Conservation (phyloP, 768 basidiomycete species). For the Kwoniella pini region DNA sequence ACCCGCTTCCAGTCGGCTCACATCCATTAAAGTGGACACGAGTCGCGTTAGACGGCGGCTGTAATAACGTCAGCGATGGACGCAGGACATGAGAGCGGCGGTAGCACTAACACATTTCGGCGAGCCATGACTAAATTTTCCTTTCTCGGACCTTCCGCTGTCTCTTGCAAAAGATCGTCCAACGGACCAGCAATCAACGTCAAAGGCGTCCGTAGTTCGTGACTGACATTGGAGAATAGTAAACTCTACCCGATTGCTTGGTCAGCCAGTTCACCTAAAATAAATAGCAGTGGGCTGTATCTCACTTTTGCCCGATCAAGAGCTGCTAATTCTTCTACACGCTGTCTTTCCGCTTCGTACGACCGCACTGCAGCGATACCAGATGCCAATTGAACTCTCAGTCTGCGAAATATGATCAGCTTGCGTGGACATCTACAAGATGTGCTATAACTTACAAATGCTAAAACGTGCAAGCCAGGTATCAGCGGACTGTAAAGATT, state of each 20-base stretch:
- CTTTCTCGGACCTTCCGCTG: conserved; percentile 35
- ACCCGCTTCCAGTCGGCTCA: conserved; percentile 53
- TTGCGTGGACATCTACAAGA: neutral
- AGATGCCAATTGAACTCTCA: conserved; percentile 46
- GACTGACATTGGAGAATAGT: conserved; percentile 42
- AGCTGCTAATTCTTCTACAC: conserved; percentile 43
- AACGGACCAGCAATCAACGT: conserved; percentile 48
- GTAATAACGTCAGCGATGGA: no score
- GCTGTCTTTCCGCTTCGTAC: conserved; percentile 44
- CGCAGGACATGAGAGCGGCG: neutral
- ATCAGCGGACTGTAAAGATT: neutral
- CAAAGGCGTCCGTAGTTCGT: conserved; percentile 36
- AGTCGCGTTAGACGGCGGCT: conserved; percentile 42
- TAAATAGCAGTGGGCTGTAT: neutral
- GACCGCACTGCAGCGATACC: conserved; percentile 47
- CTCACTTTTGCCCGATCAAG: conserved; percentile 44
- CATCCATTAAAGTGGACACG: conserved; percentile 57
- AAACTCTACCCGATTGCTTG: conserved; percentile 18
- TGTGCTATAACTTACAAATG: conserved; percentile 27
- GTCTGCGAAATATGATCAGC: conserved; percentile 5
- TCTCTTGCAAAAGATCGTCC: conserved; percentile 43
- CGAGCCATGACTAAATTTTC: conserved; percentile 42
- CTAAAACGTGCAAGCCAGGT: neutral
- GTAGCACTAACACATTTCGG: conserved; percentile 33
- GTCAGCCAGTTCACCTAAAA: neutral